These are phyloP conservation scores for Penicillium coffeae DNA, from an alignment of 495 filamentous ascomycete genomes.

Conservation along the genomic window DNA sequence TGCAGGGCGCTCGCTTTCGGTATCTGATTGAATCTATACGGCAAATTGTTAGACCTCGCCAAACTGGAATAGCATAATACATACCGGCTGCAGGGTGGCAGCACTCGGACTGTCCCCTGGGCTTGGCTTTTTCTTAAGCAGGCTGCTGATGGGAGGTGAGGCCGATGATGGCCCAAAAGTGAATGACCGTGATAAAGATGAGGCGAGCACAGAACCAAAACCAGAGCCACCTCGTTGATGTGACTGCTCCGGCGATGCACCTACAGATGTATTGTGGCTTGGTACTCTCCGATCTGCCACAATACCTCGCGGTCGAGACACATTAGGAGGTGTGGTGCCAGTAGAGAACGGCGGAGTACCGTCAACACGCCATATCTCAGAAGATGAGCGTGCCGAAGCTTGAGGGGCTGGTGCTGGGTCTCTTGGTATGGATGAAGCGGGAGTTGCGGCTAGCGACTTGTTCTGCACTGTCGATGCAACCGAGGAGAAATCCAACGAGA, in stretches of 20 bases:
- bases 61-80: not conserved
- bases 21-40: conserved; percentile 38
- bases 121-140: conserved; percentile 58
- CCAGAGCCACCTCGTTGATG: conserved; percentile 40
- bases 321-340: conserved; percentile 64
- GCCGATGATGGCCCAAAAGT: conserved; percentile 61
- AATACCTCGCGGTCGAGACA: conserved; percentile 28
- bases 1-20: conserved; percentile 38
- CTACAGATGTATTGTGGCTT: conserved; percentile 60
- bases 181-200: conserved; percentile 69
- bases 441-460: conserved; percentile 33
- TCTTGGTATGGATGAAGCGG: conserved; percentile 54
- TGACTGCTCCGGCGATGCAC: conserved; percentile 62
- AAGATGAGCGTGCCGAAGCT: conserved; percentile 49
- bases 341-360: conserved; percentile 52
- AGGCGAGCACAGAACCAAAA: conserved; percentile 58
- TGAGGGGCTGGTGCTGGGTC: conserved; percentile 54
- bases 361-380: conserved; percentile 39
- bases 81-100: conserved; percentile 51
- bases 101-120: conserved; percentile 63
- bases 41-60: conserved; percentile 1
- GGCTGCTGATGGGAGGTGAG: conserved; percentile 53
- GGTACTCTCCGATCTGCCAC: conserved; percentile 31
- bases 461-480: conserved; percentile 19
- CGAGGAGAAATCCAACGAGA: conserved; percentile 32